Evolutionary conservation across 148 eudicot genomes (phyloP).

Genomic region (Silene latifolia): DNA sequence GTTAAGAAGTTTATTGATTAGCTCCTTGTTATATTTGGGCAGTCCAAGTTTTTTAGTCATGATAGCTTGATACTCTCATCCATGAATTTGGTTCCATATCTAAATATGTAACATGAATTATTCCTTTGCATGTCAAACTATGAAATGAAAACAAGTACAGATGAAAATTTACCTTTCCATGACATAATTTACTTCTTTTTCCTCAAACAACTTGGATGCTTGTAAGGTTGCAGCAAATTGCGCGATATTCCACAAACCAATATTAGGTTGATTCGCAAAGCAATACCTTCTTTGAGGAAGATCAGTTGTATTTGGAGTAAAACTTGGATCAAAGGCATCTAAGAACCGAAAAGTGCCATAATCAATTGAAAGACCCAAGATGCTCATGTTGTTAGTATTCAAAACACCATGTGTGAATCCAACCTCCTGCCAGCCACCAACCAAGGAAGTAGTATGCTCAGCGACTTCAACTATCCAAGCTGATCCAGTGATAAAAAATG

Average conservation of each 20-base stretch:
- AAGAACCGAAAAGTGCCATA: slow-evolving; percentile 97
- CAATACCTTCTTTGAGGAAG: slow-evolving; percentile 99
- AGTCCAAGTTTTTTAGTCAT: slow-evolving; percentile 94
- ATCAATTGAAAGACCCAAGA: slow-evolving; percentile 93
- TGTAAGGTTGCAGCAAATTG: slow-evolving; percentile 86
- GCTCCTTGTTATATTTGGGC: slow-evolving; percentile 81
- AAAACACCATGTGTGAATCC: slow-evolving; percentile 99
- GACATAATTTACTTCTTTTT: slow-evolving; percentile 79
- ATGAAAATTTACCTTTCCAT: slow-evolving; percentile 68
- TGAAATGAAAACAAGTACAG: background rate
- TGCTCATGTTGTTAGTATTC: slow-evolving; percentile 98
- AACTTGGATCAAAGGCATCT: slow-evolving; percentile 99
- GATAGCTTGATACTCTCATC: slow-evolving; percentile 83
- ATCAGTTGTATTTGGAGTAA: slow-evolving; percentile 96
- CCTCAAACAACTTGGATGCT: slow-evolving; percentile 70
- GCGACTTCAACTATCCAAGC: slow-evolving; percentile 99
- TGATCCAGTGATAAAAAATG: slow-evolving; percentile 32
- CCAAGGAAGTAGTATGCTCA: slow-evolving; percentile 90
- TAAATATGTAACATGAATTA: slow-evolving; percentile 28
- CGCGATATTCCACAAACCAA: slow-evolving; percentile 95
- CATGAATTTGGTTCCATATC: slow-evolving; percentile 98
- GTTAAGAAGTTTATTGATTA: slow-evolving; percentile 87
- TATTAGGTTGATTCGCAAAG: slow-evolving; percentile 97
- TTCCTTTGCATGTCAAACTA: slow-evolving; percentile 1
- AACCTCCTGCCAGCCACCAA: slow-evolving; percentile 98